A percentile compares a stretch with the other conserved stretches of the same genome.
phyloP scores from a whole-genome alignment of 129 eudicot genomes.

The Arctium lappa region DNA sequence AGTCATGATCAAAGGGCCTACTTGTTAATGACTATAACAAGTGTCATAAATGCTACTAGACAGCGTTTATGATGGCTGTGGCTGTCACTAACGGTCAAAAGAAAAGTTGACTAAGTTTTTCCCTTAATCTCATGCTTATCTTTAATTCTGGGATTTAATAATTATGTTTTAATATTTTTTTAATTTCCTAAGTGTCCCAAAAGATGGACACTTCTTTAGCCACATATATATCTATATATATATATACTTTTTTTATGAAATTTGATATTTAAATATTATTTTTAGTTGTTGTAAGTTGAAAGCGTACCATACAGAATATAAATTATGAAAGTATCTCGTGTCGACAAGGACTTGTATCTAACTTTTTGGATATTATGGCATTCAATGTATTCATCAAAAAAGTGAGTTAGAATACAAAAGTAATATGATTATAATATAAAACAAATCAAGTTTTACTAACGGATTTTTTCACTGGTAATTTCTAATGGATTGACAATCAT shows the following conservation, averaged over 20 bases:
- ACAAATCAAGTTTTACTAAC: too few relatives aligned
- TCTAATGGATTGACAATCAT: too few relatives aligned
- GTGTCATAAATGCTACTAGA: constrained; percentile 12
- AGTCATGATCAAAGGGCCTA: constrained; percentile 18
- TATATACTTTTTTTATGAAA: not conserved
- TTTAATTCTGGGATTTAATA: not conserved
- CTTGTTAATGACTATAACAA: constrained; percentile 2
- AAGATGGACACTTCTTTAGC: not conserved
- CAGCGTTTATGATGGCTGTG: not conserved
- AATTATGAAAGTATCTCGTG: not conserved
- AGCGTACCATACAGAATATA: not conserved
- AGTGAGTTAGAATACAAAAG: not conserved
- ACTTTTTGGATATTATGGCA: not conserved
- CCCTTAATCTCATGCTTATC: constrained; percentile 1
- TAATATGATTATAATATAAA: not conserved
- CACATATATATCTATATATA: not conserved
- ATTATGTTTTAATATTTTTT: not conserved
- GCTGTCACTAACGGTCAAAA: not conserved
- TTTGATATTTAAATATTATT: not conserved
- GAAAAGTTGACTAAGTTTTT: not conserved
- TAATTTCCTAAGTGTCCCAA: not conserved
- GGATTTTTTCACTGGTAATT: too few relatives aligned
- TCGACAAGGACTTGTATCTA: not conserved
- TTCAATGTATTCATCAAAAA: not conserved
- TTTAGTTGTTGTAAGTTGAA: not conserved